Evolutionary conservation across 2,329 filamentous ascomycete genomes (phyloP).

Genomic region (Ophiostoma novo-ulmi): DNA sequence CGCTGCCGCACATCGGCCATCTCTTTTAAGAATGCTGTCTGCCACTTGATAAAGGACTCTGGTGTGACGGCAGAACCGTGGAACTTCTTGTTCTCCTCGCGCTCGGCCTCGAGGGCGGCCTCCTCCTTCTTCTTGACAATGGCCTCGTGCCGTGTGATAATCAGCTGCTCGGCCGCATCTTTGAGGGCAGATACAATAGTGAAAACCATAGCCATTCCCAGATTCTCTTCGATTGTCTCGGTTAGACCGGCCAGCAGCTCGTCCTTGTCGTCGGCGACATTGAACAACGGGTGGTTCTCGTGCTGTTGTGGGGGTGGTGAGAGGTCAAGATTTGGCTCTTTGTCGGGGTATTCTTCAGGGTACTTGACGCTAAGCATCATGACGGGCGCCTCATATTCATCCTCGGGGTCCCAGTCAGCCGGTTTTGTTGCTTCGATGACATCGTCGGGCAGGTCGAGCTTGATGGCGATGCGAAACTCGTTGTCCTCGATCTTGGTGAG

Average conservation of each 20-base stretch:
- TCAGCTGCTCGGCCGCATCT: conserved; percentile 81
- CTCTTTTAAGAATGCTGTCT: conserved; percentile 70
- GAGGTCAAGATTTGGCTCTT: conserved; percentile 76
- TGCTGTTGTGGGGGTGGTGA: conserved; percentile 55
- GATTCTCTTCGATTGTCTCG: conserved; percentile 79
- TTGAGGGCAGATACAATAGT: conserved; percentile 82
- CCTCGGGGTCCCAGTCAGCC: conserved; percentile 38
- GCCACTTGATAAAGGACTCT: conserved; percentile 80
- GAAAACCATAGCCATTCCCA: conserved; percentile 98
- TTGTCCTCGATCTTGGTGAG: conserved; percentile 94
- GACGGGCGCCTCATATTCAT: conserved; percentile 55
- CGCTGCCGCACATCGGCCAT: conserved; percentile 66
- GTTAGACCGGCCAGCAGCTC: conserved; percentile 64
- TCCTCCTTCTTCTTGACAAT: conserved; percentile 56
- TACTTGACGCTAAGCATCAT: conserved; percentile 83
- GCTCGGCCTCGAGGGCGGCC: conserved; percentile 57
- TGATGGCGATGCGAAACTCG: conserved; percentile 79
- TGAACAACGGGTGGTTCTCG: conserved; percentile 66
- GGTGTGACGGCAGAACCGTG: conserved; percentile 84
- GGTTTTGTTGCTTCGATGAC: conserved; percentile 17
- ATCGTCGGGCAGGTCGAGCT: conserved; percentile 69
- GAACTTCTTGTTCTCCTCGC: conserved; percentile 95
- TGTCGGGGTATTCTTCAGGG: conserved; percentile 85
- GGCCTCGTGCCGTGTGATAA: conserved; percentile 65
- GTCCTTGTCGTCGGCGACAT: conserved; percentile 73